These are phyloP conservation scores for Gymnopus androsaceus DNA, from an alignment of 1,284 basidiomycete genomes.

Conservation along the genomic window DNA sequence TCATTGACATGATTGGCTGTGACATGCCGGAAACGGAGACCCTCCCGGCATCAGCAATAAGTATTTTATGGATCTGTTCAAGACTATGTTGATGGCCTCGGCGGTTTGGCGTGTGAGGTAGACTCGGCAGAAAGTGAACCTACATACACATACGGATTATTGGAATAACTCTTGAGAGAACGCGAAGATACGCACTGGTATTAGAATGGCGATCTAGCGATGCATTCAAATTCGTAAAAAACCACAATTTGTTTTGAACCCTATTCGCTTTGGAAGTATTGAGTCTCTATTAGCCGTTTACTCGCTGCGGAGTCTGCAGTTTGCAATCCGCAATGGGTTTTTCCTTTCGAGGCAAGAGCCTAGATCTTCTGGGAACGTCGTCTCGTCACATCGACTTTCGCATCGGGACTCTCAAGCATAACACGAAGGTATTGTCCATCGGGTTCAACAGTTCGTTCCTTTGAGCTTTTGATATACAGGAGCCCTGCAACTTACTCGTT, in stretches of 20 bases:
- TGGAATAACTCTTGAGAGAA: too few species aligned
- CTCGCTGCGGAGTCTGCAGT: slow-evolving; percentile 8
- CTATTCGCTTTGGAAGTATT: slow-evolving; percentile 17
- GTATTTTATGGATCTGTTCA: slow-evolving; percentile 1
- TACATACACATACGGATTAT: too few species aligned
- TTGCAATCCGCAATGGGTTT: background rate
- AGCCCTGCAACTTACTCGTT: background rate
- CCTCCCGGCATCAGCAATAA: slow-evolving; percentile 7
- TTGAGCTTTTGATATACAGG: background rate
- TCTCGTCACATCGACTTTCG: background rate
- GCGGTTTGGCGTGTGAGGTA: slow-evolving; percentile 10
- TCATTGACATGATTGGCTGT: background rate
- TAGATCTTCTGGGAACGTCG: background rate
- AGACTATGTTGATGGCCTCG: slow-evolving; percentile 7
- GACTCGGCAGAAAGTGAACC: too few species aligned
- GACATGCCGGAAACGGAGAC: slow-evolving; percentile 1
- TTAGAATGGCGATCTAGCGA: slow-evolving; percentile 12
- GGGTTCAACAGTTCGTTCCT: background rate
- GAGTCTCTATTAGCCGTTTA: background rate
- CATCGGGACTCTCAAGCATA: background rate
- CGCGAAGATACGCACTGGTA: slow-evolving; percentile 18
- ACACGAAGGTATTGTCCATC: slow-evolving; percentile 1
- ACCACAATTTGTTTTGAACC: slow-evolving; percentile 19
- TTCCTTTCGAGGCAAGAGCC: background rate
- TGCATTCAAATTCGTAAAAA: slow-evolving; percentile 23